These are phyloP conservation scores for Cladosporium sp. DNA, from an alignment of 2,329 filamentous ascomycete genomes.

Conservation along the genomic window DNA sequence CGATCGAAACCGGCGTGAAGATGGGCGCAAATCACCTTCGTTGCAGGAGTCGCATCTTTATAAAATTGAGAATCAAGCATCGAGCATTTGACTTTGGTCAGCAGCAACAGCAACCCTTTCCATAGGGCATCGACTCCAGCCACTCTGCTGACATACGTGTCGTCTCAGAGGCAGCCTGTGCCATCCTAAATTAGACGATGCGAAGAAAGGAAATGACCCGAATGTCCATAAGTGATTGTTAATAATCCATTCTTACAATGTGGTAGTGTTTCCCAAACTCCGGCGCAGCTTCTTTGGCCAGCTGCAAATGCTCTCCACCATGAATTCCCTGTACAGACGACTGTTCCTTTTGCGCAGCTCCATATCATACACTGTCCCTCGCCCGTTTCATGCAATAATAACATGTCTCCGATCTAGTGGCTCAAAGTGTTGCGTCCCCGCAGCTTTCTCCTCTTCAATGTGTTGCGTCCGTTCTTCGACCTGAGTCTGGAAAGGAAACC, in stretches of 20 bases:
- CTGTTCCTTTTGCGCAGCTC: neutral
- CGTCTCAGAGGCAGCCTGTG: neutral
- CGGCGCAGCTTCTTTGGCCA: neutral
- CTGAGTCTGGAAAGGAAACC: conserved; percentile 54
- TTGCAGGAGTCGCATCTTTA: too few species aligned
- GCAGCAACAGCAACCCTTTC: neutral
- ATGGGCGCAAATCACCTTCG: too few species aligned
- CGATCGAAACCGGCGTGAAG: neutral
- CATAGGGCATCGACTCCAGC: neutral
- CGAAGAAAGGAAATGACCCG: neutral
- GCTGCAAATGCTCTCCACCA: conserved; percentile 1
- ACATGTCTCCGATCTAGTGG: conserved; percentile 35
- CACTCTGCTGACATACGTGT: neutral
- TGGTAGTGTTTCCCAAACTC: neutral
- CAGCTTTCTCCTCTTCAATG: conserved; percentile 50
- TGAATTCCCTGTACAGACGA: neutral
- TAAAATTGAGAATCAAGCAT: neutral
- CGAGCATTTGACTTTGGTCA: neutral
- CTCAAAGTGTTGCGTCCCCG: conserved; percentile 52
- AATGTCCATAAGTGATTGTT: neutral
- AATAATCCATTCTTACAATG: neutral
- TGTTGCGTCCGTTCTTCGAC: conserved; percentile 50
- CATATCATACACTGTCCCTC: conserved; percentile 7
- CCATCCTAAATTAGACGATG: too few species aligned
- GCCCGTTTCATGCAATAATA: neutral